A percentile compares a stretch with the other conserved stretches of the same genome.
phyloP scores from a whole-genome alignment of 2,329 filamentous ascomycete species.

The Trichoderma endophyticum region DNA sequence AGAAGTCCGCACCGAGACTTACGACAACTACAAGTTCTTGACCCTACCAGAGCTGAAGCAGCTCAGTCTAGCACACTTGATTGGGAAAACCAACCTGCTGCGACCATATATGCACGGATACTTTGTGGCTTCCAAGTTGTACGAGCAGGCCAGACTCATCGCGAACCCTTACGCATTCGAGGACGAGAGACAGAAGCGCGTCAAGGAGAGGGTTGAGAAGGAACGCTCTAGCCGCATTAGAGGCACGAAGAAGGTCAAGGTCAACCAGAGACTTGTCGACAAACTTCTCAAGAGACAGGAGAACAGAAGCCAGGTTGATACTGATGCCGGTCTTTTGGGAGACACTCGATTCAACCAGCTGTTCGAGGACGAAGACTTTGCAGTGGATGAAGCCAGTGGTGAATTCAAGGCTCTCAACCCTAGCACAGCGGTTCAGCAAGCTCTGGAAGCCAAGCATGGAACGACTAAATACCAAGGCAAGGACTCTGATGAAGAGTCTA shows the following conservation, averaged over 20 bases:
- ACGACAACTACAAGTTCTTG: constrained; percentile 99
- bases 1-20: constrained; percentile 71
- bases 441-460: constrained; percentile 34
- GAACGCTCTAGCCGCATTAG: constrained; percentile 93
- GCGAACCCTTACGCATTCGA: constrained; percentile 93
- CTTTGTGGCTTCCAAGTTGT: constrained; percentile 92
- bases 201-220: constrained; percentile 95
- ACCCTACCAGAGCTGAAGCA: constrained; percentile 81
- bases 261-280: constrained; percentile 80
- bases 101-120: constrained; percentile 99
- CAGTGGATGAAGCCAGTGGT: constrained; percentile 81
- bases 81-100: constrained; percentile 85
- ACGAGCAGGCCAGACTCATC: constrained; percentile 91
- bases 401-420: constrained; percentile 91
- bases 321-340: constrained; percentile 64
- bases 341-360: constrained; percentile 84
- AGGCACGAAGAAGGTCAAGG: constrained; percentile 95
- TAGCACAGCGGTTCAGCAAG: constrained; percentile 59
- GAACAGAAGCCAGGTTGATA: constrained; percentile 55
- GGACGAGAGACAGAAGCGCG: constrained; percentile 83
- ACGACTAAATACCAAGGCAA: constrained; percentile 37
- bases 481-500: constrained; percentile 45
- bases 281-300: constrained; percentile 66
- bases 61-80: constrained; percentile 81
- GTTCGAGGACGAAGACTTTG: constrained; percentile 91